A percentile compares a stretch with the other conserved stretches of the same genome.
These are phyloP conservation scores for Cyberlindnera maclurae DNA, from an alignment of 805 yeast species.

Conservation along the genomic window DNA sequence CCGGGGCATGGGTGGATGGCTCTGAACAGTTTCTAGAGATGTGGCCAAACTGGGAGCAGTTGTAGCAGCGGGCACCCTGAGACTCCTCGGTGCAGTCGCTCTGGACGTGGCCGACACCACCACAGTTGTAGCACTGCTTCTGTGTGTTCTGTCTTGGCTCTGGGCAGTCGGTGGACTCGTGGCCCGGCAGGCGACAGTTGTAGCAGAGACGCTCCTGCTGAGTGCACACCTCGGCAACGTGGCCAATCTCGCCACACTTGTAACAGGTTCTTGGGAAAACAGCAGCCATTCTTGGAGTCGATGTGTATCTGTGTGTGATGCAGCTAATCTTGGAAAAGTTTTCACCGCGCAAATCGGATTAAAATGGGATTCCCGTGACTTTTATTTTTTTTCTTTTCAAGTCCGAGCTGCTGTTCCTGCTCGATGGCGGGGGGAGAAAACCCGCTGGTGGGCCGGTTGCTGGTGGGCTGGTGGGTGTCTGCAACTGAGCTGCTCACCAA, in stretches of 20 bases:
- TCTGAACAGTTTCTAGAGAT: conserved; percentile 69
- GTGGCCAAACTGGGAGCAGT: conserved; percentile 74
- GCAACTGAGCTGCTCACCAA: no score
- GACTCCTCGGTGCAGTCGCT: conserved; percentile 63
- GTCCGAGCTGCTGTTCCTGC: no score
- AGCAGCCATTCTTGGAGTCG: conserved; percentile 22
- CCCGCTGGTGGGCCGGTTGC: no score
- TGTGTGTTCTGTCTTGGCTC: conserved; percentile 78
- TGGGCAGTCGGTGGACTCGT: conserved; percentile 83
- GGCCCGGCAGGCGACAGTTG: conserved; percentile 89
- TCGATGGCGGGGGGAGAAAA: no score
- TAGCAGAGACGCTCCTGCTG: conserved; percentile 84
- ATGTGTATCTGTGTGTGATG: neutral
- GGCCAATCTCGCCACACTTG: conserved; percentile 91
- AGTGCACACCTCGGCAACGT: conserved; percentile 80
- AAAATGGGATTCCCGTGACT: no score
- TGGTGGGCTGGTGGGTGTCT: no score
- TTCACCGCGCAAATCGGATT: no score
- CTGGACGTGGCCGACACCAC: conserved; percentile 84
- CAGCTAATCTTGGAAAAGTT: no score
- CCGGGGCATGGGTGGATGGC: conserved; percentile 26
- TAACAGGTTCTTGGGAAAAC: conserved; percentile 70
- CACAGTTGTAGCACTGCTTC: conserved; percentile 92
- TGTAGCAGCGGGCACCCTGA: conserved; percentile 67
- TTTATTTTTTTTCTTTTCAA: no score